Conservation (phyloP, 164 flowering plant species). For the Aristolochia fimbriata region DNA sequence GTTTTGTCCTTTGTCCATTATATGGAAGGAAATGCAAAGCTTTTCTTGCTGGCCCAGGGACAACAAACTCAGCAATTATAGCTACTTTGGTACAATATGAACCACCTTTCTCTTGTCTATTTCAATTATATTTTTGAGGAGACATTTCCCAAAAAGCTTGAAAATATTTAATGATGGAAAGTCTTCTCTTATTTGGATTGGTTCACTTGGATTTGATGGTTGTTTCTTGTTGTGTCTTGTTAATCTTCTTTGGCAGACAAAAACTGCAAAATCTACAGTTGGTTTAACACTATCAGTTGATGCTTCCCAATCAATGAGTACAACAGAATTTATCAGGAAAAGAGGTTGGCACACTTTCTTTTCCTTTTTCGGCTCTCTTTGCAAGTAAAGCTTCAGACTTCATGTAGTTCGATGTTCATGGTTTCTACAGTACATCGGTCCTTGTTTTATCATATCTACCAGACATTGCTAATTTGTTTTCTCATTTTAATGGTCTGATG, state of each 20-base stretch:
- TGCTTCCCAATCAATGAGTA: conserved; percentile 58
- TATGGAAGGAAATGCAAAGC: conserved; percentile 99
- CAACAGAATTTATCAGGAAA: conserved; percentile 53
- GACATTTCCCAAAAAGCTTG: neutral
- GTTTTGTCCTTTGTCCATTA: conserved; percentile 88
- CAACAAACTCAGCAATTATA: conserved; percentile 65
- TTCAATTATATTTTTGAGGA: neutral
- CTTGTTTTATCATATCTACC: neutral
- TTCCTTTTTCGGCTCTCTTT: neutral
- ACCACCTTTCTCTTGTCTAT: neutral
- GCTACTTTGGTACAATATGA: conserved; percentile 62
- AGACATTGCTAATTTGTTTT: neutral
- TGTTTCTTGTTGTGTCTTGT: neutral
- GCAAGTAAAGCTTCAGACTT: neutral
- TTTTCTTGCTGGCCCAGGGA: conserved; percentile 80
- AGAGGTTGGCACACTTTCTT: conserved; percentile 42
- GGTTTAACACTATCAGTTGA: conserved; percentile 73
- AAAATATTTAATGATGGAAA: neutral
- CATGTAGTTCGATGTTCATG: neutral
- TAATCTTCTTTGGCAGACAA: conserved; percentile 46
- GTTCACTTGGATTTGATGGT: neutral
- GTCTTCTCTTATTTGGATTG: too few species aligned
- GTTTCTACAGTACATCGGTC: neutral
- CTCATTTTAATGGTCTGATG: neutral
- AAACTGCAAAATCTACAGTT: conserved; percentile 80